phyloP scores from a whole-genome alignment of 2,329 filamentous ascomycete genomes.

The Pseudopithomyces maydicus region DNA sequence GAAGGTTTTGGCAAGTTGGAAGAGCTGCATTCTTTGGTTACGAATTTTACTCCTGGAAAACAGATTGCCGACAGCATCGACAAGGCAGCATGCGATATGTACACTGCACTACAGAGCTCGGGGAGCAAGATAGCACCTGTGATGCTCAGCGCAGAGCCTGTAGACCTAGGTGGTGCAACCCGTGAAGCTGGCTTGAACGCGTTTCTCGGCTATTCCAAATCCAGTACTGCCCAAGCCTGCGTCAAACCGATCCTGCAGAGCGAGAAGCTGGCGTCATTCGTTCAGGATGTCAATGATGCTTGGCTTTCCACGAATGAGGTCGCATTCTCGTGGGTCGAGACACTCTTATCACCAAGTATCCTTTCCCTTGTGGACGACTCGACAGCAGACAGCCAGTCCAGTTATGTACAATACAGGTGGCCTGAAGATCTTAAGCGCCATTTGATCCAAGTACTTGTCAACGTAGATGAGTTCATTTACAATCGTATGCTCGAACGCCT shows the following conservation, averaged over 20 bases:
- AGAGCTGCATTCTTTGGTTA: conserved; percentile 36
- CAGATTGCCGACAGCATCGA: conserved; percentile 25
- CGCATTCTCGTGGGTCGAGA: conserved; percentile 59
- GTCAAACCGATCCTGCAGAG: conserved; percentile 46
- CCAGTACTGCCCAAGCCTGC: conserved; percentile 47
- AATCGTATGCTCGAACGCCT: conserved; percentile 45
- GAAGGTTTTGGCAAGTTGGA: conserved; percentile 51
- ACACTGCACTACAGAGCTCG: conserved; percentile 40
- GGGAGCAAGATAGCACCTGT: conserved; percentile 51
- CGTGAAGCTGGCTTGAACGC: conserved; percentile 58
- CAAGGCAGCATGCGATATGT: conserved; percentile 51
- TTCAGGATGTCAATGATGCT: conserved; percentile 51
- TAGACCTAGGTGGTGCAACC: conserved; percentile 55
- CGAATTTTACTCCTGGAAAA: conserved; percentile 15
- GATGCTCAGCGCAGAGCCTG: conserved; percentile 55
- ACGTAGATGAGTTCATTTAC: conserved; percentile 60
- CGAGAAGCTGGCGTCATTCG: conserved; percentile 49
- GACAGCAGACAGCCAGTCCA: conserved; percentile 41
- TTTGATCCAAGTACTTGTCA: conserved; percentile 58
- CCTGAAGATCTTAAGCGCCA: conserved; percentile 60
- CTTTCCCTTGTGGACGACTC: conserved; percentile 20
- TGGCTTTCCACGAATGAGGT: conserved; percentile 58
- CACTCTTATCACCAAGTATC: conserved; percentile 52
- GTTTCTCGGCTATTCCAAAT: conserved; percentile 62
- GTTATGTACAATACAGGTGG: conserved; percentile 62